Percentiles rank a stretch among this genome's conserved stretches.
phyloP scores from a whole-genome alignment of 2,329 filamentous ascomycete genomes.

The Blastomyces percursus region DNA sequence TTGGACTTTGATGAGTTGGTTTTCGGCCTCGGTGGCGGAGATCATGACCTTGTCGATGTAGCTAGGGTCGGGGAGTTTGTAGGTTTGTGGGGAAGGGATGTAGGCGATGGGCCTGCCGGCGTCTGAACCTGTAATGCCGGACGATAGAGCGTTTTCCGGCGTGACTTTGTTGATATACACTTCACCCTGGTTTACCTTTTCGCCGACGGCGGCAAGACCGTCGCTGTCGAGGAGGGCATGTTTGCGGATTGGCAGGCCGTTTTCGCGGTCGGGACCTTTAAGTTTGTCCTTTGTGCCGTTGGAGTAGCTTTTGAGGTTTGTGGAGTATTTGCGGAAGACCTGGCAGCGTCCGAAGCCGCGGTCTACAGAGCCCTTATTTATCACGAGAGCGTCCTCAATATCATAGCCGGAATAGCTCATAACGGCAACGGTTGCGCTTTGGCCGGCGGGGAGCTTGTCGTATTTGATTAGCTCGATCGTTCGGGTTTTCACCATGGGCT shows the following conservation, averaged over 20 bases:
- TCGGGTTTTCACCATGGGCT: conserved; percentile 93
- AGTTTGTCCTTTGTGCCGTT: conserved; percentile 59
- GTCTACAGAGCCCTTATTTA: conserved; percentile 94
- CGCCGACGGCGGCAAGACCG: conserved; percentile 78
- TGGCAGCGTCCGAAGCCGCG: conserved; percentile 94
- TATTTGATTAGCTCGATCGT: conserved; percentile 96
- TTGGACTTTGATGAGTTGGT: conserved; percentile 81
- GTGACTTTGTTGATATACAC: conserved; percentile 84
- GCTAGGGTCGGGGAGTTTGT: conserved; percentile 70
- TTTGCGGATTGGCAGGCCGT: conserved; percentile 52
- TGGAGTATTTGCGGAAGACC: conserved; percentile 90
- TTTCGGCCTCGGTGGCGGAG: conserved; percentile 77
- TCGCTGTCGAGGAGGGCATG: conserved; percentile 69
- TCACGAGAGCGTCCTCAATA: conserved; percentile 93
- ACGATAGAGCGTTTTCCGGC: conserved; percentile 65
- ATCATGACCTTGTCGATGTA: conserved; percentile 97
- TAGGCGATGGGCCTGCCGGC: conserved; percentile 40
- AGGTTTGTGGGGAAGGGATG: conserved; percentile 45
- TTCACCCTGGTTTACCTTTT: conserved; percentile 65
- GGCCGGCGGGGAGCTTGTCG: conserved; percentile 90
- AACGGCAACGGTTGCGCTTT: conserved; percentile 94
- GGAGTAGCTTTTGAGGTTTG: conserved; percentile 76
- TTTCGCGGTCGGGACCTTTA: conserved; percentile 53
- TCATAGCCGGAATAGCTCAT: conserved; percentile 99
- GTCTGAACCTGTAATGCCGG: conserved; percentile 50